Conservation (phyloP, 345 rosid genomes). For the Lenwebbia sp. region DNA sequence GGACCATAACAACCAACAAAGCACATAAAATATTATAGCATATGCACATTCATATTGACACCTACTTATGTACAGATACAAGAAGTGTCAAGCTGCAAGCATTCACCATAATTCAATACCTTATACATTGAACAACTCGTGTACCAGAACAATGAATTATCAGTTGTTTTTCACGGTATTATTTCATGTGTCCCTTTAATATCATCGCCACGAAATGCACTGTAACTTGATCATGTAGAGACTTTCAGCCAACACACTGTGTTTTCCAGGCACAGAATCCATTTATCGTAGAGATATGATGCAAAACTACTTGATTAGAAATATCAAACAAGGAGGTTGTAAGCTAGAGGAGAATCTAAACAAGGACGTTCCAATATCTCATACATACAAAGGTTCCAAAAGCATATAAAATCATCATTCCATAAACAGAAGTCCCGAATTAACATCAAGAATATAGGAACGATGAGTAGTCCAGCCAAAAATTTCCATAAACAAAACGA, state of each 20-base stretch:
- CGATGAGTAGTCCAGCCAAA: neutral
- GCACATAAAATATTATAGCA: neutral
- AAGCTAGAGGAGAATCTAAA: neutral
- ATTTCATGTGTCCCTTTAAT: neutral
- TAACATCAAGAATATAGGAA: neutral
- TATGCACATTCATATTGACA: neutral
- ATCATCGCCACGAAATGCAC: accelerated
- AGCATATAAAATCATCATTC: neutral
- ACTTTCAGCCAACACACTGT: neutral
- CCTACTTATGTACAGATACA: neutral
- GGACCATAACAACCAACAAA: neutral
- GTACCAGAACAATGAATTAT: neutral
- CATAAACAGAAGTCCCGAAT: neutral
- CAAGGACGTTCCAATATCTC: neutral
- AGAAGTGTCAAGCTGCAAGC: neutral
- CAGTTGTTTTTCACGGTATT: neutral
- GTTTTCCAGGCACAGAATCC: neutral
- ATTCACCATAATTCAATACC: neutral
- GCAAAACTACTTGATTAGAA: neutral
- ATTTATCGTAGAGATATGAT: neutral
- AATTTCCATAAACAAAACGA: neutral
- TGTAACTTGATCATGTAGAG: neutral
- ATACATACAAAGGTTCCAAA: neutral
- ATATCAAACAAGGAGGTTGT: neutral
- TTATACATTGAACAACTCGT: neutral